Conservation (phyloP, 1,284 basidiomycete genomes). For the Apiotrichum brassicae region DNA sequence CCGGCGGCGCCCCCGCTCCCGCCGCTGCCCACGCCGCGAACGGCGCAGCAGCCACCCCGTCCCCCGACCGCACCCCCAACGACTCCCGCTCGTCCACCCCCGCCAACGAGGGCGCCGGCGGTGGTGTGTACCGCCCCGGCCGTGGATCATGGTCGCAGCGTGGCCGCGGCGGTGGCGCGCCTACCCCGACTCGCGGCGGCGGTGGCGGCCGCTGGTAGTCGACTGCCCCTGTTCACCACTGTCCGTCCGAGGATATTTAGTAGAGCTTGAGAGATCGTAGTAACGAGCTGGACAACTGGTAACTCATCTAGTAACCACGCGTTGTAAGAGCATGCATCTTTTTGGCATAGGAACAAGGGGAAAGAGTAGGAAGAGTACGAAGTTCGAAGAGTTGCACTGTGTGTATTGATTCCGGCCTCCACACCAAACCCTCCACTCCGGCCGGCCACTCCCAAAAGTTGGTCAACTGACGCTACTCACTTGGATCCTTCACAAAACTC, state of each 20-base stretch:
- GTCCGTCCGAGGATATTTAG: no score
- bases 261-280: not conserved
- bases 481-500: not conserved
- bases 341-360: not conserved
- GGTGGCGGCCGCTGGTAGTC: slow-evolving; percentile 4
- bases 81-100: slow-evolving; percentile 1
- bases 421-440: no score
- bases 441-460: no score
- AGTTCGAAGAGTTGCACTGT: no score
- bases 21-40: not conserved
- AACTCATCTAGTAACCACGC: not conserved
- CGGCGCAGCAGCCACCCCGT: slow-evolving; percentile 2
- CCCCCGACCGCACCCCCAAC: slow-evolving; percentile 4
- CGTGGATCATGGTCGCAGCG: slow-evolving; percentile 54
- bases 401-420: no score
- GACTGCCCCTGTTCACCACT: no score
- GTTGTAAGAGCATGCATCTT: slow-evolving; percentile 2
- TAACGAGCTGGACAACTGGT: not conserved
- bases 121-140: slow-evolving; percentile 38
- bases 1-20: slow-evolving; percentile 19
- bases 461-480: not conserved
- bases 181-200: not conserved
- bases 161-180: not conserved
- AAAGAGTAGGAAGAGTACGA: not conserved
- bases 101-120: not conserved